Evolutionary conservation across 108 stramenopile species (phyloP), one percentile per base, ranked within the genome.

Genomic region (Nitzschia putrida): DNA sequence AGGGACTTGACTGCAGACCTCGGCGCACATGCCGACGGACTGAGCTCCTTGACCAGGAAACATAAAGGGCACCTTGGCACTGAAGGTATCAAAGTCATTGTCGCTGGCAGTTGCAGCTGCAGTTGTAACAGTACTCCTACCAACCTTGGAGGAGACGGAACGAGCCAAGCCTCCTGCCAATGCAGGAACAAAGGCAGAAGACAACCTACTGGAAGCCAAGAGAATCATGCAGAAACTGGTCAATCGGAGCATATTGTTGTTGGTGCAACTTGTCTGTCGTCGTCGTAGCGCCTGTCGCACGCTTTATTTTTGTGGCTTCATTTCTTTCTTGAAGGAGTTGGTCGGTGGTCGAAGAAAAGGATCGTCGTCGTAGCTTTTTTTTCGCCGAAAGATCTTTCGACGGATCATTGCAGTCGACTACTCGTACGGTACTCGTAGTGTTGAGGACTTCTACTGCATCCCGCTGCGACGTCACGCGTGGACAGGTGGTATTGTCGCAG

Each of bases 41-140:
- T 96, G 95, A 23, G 95, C 95, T 1, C 95, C 95, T 78, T 96
- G 95, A 8, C 93, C 97, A 4, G 97, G 97, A 79, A 98, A 98
- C 94, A 98, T 95, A 80, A 98, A 96, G 18, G 95, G 71, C 12
- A 85, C 76, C 85, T 88, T 89, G 66, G 90, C 72, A 18, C 88
- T 82, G 69, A 90, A 94, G 55, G 88, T 85, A 55, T 89, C 93
- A 78, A 91, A 94, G 64, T 94, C 93, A 74, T 77, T 85, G 77
- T 94, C 93, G 60, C 86, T 87, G 34, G 83, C 85, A 61, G 69
- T 72, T 49, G 70, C 34, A 24, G 69, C 38, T 49, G 47, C 18
- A 12, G 79, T 56, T n/a, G n/a, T n/a, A n/a, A n/a, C n/a, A n/a
- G n/a, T n/a, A n/a, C n/a, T n/a, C n/a, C n/a, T 34, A 4, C 1